Conservation (phyloP, 2,329 filamentous ascomycete genomes). For the Cladophialophora immunda region DNA sequence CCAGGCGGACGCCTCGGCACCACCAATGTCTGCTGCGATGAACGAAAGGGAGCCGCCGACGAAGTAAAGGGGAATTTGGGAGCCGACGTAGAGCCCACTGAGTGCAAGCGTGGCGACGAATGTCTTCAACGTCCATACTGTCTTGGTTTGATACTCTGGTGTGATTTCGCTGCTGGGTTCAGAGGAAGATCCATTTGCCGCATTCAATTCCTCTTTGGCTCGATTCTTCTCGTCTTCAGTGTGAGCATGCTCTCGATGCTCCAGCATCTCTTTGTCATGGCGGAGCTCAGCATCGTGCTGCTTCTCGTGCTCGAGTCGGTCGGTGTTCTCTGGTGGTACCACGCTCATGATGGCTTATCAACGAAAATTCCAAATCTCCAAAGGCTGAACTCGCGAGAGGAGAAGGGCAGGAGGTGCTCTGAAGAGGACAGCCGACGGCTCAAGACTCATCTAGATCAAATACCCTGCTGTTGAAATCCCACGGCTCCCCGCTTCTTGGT, state of each 20-base stretch:
- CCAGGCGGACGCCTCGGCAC: slow-evolving; percentile 30
- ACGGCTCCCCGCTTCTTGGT: slow-evolving; percentile 14
- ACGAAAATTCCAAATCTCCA: not conserved
- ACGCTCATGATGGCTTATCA: slow-evolving; percentile 27
- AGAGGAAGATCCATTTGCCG: not conserved
- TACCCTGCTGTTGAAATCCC: slow-evolving; percentile 5
- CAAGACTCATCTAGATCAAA: slow-evolving; percentile 2
- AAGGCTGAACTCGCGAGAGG: not conserved
- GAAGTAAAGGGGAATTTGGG: slow-evolving; percentile 37
- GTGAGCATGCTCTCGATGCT: slow-evolving; percentile 24
- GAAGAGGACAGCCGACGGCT: not conserved
- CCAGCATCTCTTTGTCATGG: slow-evolving; percentile 19
- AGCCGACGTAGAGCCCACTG: slow-evolving; percentile 29
- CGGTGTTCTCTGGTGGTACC: slow-evolving; percentile 29
- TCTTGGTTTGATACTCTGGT: slow-evolving; percentile 25
- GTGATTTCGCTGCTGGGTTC: slow-evolving; percentile 9
- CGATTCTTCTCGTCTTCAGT: slow-evolving; percentile 4
- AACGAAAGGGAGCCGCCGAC: slow-evolving; percentile 34
- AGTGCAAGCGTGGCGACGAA: slow-evolving; percentile 26
- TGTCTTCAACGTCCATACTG: slow-evolving; percentile 28
- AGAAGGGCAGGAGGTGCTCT: not conserved
- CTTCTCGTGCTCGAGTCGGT: slow-evolving; percentile 27
- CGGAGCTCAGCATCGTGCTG: slow-evolving; percentile 24
- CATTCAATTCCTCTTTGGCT: slow-evolving; percentile 1
- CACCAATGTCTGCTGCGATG: slow-evolving; percentile 33